phyloP scores from a whole-genome alignment of 2,329 filamentous ascomycete species.

The Fusarium pseudograminearum region DNA sequence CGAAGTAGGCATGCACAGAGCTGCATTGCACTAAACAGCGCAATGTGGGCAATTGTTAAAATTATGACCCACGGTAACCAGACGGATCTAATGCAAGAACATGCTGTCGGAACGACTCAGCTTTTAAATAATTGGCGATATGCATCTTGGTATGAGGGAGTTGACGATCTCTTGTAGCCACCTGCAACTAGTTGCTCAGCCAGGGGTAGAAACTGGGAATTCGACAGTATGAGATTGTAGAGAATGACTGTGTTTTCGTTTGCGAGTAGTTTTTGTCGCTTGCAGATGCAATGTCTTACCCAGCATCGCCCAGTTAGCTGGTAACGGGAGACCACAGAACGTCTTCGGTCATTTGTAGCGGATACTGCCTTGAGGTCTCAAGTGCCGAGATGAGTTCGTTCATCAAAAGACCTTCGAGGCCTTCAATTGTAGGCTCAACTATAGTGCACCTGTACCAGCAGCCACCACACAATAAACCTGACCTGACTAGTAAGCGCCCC shows the following conservation, averaged over 20 bases:
- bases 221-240: slow-evolving; percentile 31
- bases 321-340: slow-evolving; percentile 7
- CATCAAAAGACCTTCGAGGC: not conserved
- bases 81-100: slow-evolving; percentile 26
- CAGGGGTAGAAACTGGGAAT: slow-evolving; percentile 22
- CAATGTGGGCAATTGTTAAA: slow-evolving; percentile 13
- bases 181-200: slow-evolving; percentile 5
- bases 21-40: slow-evolving; percentile 22
- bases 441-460: slow-evolving; percentile 38
- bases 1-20: slow-evolving; percentile 27
- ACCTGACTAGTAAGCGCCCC: slow-evolving; percentile 21
- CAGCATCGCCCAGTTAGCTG: slow-evolving; percentile 2
- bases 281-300: slow-evolving; percentile 13
- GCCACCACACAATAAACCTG: slow-evolving; percentile 22
- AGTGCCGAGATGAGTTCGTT: slow-evolving; percentile 4
- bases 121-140: slow-evolving; percentile 20
- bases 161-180: slow-evolving; percentile 37
- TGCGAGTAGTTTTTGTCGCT: slow-evolving; percentile 10
- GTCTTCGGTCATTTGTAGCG: slow-evolving; percentile 28
- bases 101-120: slow-evolving; percentile 21
- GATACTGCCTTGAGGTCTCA: slow-evolving; percentile 25
- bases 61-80: slow-evolving; percentile 35
- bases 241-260: slow-evolving; percentile 34
- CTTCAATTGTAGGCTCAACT: not conserved
- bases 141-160: slow-evolving; percentile 37